phyloP scores from a whole-genome alignment of 2,329 filamentous ascomycete genomes.

The Pseudogymnoascus sp. region DNA sequence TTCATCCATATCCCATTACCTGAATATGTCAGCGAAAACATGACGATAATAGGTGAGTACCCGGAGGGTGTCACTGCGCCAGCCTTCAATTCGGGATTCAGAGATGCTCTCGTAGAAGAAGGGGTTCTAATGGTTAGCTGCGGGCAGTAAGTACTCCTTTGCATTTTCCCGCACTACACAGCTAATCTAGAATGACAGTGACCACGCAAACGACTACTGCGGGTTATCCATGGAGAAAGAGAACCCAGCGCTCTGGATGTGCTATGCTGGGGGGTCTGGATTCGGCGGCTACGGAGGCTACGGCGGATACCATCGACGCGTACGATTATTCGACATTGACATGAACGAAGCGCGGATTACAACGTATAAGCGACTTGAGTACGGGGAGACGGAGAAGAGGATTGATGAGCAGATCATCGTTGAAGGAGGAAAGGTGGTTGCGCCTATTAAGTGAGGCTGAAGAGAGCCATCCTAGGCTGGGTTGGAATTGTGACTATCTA shows the following conservation, averaged over 20 bases:
- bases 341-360: conserved; percentile 80
- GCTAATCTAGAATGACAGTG: conserved; percentile 39
- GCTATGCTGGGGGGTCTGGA: conserved; percentile 83
- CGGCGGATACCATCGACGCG: conserved; percentile 70
- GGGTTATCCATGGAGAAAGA: conserved; percentile 45
- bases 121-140: conserved; percentile 81
- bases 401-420: conserved; percentile 61
- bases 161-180: conserved; percentile 16
- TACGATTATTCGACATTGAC: conserved; percentile 88
- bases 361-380: conserved; percentile 87
- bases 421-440: conserved; percentile 44
- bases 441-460: not conserved
- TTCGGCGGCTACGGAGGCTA: conserved; percentile 96
- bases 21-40: conserved; percentile 63
- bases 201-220: conserved; percentile 97
- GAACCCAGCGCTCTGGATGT: conserved; percentile 86
- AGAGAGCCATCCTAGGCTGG: not conserved
- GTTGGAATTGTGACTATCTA: not conserved
- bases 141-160: conserved; percentile 62
- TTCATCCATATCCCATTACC: conserved; percentile 97
- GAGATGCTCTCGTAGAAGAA: conserved; percentile 77
- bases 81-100: conserved; percentile 84
- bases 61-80: conserved; percentile 78
- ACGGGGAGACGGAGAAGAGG: conserved; percentile 43
- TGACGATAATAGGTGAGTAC: conserved; percentile 52